Evolutionary conservation across 345 rosid genomes (phyloP).

Genomic region (Isatis tinctoria): DNA sequence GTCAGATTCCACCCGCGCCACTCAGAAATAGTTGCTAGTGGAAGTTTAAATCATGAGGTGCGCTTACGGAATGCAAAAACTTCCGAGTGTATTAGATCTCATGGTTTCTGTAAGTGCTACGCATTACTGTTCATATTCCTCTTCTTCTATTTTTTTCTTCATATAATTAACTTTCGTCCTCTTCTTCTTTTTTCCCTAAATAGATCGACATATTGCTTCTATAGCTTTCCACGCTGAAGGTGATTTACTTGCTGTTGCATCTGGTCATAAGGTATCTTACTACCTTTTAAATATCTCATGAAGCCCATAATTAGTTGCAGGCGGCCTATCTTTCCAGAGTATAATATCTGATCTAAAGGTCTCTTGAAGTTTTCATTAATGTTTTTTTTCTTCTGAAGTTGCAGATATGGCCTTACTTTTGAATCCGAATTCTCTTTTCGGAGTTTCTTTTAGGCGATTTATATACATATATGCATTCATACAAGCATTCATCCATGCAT

Average conservation of each 20-base stretch:
- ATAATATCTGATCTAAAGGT: neutral
- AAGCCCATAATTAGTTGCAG: slow-evolving; percentile 4
- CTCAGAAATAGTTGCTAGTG: slow-evolving; percentile 79
- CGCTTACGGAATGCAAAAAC: slow-evolving; percentile 80
- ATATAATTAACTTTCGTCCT: neutral
- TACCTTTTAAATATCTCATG: slow-evolving; percentile 4
- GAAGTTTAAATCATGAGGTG: slow-evolving; percentile 85
- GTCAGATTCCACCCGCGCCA: slow-evolving; percentile 81
- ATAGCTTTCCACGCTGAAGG: slow-evolving; percentile 87
- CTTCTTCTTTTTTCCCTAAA: neutral
- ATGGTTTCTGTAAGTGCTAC: slow-evolving; percentile 60
- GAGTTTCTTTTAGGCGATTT: too few relatives aligned
- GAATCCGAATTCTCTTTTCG: too few relatives aligned
- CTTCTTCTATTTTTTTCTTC: neutral
- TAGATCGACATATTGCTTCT: slow-evolving; percentile 82
- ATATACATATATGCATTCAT: too few relatives aligned
- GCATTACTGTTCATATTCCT: neutral
- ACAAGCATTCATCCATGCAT: too few relatives aligned
- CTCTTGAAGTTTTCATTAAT: slow-evolving; percentile 12
- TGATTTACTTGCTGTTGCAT: slow-evolving; percentile 77
- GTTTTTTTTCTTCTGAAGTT: slow-evolving; percentile 40
- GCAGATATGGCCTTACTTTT: slow-evolving; percentile 72
- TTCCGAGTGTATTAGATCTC: slow-evolving; percentile 62
- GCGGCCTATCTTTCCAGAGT: neutral
- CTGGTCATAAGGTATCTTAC: slow-evolving; percentile 70